These are phyloP conservation scores for Sphenostylis stenocarpa DNA, from an alignment of 306 rosid genomes.

Conservation along the genomic window DNA sequence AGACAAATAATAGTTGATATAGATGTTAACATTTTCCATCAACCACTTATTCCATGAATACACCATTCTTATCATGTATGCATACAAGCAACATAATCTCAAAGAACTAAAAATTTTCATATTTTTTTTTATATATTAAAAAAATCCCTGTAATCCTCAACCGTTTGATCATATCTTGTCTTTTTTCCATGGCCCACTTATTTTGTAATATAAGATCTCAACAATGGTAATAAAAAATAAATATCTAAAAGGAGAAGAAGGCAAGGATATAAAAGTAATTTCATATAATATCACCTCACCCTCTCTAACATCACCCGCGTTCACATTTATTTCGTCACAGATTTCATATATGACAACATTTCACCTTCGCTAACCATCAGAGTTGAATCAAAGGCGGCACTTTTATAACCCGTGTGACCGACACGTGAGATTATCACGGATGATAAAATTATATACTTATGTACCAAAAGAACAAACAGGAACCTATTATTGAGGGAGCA, in stretches of 20 bases:
- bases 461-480: slow-evolving; percentile 36
- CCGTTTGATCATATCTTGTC: slow-evolving; percentile 14
- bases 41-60: no score
- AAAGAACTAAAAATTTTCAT: background rate
- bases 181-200: background rate
- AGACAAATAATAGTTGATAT: no score
- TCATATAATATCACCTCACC: background rate
- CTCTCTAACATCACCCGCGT: slow-evolving; percentile 28
- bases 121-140: background rate
- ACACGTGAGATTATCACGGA: slow-evolving; percentile 38
- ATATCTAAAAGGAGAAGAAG: slow-evolving; percentile 20
- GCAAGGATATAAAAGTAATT: slow-evolving; percentile 44
- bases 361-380: background rate
- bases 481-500: slow-evolving; percentile 62
- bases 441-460: slow-evolving; percentile 27
- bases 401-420: slow-evolving; percentile 10
- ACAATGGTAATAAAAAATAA: slow-evolving; percentile 22
- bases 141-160: background rate
- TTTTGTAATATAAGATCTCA: slow-evolving; percentile 16
- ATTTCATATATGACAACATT: slow-evolving; percentile 26
- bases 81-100: background rate
- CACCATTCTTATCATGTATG: background rate
- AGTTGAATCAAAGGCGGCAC: slow-evolving; percentile 20
- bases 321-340: slow-evolving; percentile 22
- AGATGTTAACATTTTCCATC: no score